Conservation (phyloP, 2,329 filamentous ascomycete genomes). For the Chrysoporthe austroafricana region DNA sequence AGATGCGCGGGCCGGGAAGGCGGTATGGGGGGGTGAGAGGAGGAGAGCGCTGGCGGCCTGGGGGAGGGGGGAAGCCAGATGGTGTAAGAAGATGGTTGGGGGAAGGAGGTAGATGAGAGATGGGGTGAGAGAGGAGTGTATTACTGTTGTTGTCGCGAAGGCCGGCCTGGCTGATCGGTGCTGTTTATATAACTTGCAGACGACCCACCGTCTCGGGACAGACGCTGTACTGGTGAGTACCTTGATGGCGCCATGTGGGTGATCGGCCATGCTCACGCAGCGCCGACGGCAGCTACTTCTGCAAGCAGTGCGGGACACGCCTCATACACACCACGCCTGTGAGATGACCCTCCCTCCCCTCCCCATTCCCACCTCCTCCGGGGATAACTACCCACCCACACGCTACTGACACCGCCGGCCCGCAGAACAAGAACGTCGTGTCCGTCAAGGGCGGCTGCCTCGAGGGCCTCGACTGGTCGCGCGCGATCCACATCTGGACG, state of each 20-base stretch:
- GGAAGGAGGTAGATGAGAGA: background rate
- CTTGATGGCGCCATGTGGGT: background rate
- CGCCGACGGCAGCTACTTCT: constrained; percentile 59
- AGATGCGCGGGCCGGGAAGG: background rate
- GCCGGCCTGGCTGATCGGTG: constrained; percentile 13
- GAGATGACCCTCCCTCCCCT: constrained; percentile 36
- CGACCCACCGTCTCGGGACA: constrained; percentile 61
- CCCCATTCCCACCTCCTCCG: background rate
- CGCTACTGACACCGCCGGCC: too few relatives aligned
- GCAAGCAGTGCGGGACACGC: constrained; percentile 66
- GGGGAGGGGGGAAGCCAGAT: background rate
- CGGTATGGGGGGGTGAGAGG: background rate
- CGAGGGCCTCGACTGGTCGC: constrained; percentile 62
- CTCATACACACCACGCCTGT: constrained; percentile 65
- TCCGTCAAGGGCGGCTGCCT: constrained; percentile 71
- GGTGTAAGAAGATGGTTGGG: background rate
- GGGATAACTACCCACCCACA: background rate
- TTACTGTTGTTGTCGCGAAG: background rate
- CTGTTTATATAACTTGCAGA: constrained; percentile 39
- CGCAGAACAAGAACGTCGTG: constrained; percentile 60
- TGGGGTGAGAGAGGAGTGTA: background rate
- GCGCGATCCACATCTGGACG: constrained; percentile 70
- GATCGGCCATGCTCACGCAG: constrained; percentile 13
- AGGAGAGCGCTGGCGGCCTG: background rate
- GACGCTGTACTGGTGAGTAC: constrained; percentile 58